Evolutionary conservation across 1,139 yeast species (phyloP).

Genomic region (Debaryomyces subglobosus): DNA sequence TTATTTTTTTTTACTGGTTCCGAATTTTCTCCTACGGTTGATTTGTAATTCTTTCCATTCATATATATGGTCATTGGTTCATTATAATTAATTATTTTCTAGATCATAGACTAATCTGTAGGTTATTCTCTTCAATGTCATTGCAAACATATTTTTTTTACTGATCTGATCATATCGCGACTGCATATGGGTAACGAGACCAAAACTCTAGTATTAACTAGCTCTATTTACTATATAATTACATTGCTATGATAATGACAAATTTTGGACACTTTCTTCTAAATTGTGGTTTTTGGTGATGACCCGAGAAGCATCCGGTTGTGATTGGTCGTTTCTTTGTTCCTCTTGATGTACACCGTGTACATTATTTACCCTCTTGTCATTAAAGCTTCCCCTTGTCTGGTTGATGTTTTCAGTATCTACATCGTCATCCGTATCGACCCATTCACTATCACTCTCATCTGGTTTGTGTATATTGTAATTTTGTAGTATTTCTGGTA

Average conservation of each 20-base stretch:
- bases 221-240: neutral
- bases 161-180: conserved; percentile 1
- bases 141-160: neutral
- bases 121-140: neutral
- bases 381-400: neutral
- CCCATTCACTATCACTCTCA: conserved; percentile 40
- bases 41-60: neutral
- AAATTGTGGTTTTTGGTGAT: neutral
- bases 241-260: conserved; percentile 1
- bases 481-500: conserved; percentile 44
- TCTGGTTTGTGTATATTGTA: conserved; percentile 14
- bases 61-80: neutral
- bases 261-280: neutral
- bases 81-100: neutral
- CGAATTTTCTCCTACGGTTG: conserved; percentile 1
- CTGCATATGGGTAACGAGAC: neutral
- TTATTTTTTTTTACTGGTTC: conserved; percentile 9
- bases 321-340: neutral
- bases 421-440: conserved; percentile 34
- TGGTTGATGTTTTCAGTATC: conserved; percentile 6
- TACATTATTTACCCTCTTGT: neutral
- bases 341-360: neutral
- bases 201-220: neutral
- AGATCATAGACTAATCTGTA: neutral
- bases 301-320: neutral